These are phyloP conservation scores for Cyberlindnera mycetangii DNA, from an alignment of 805 yeast species.

Conservation along the genomic window DNA sequence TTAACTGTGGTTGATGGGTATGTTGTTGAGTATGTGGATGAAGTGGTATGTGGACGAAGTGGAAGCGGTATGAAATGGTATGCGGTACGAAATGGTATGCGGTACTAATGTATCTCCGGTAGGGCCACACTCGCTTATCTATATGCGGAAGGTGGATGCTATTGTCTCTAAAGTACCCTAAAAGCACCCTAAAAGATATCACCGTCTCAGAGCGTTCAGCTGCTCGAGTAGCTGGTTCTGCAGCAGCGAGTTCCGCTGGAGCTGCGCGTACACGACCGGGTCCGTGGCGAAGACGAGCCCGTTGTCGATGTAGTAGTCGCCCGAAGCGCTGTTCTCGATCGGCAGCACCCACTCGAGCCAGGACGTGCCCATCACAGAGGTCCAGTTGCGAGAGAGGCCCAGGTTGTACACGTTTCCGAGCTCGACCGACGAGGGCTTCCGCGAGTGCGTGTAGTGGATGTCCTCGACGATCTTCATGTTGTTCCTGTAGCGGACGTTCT, in stretches of 20 bases:
- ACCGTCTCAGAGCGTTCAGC: conserved; percentile 8
- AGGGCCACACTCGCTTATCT: too few species aligned
- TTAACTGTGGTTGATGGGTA: neutral
- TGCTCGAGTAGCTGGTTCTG: conserved; percentile 30
- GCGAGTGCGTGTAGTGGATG: conserved; percentile 36
- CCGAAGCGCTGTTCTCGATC: conserved; percentile 27
- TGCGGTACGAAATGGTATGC: too few species aligned
- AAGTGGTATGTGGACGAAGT: too few species aligned
- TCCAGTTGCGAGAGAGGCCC: conserved; percentile 63
- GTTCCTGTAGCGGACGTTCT: conserved; percentile 44
- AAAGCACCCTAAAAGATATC: neutral
- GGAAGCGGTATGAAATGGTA: too few species aligned
- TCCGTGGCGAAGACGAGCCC: conserved; percentile 55
- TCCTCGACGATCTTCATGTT: conserved; percentile 36
- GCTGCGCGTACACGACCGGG: conserved; percentile 38
- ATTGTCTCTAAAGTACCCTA: too few species aligned
- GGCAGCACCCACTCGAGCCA: conserved; percentile 77
- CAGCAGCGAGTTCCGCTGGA: conserved; percentile 39
- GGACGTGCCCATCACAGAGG: conserved; percentile 65
- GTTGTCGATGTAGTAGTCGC: conserved; percentile 32
- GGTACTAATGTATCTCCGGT: too few species aligned
- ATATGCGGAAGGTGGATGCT: too few species aligned
- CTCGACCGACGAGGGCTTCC: conserved; percentile 40
- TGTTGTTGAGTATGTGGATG: too few species aligned
- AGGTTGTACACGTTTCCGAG: conserved; percentile 74